Conservation (phyloP, 1,284 basidiomycete species). For the Pyrrhoderma noxium region DNA sequence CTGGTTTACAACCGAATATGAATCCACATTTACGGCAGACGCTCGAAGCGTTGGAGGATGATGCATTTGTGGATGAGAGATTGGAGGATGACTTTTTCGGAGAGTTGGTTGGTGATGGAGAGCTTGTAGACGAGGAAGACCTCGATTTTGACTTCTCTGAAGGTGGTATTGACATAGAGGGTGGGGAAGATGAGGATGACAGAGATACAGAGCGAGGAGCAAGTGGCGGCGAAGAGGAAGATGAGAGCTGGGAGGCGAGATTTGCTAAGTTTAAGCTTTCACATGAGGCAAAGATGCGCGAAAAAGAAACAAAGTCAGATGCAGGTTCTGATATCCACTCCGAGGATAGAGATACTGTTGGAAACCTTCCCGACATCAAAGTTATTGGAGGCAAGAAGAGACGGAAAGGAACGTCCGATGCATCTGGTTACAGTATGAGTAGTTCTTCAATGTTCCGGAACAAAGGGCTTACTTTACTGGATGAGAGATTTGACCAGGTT, state of each 20-base stretch:
- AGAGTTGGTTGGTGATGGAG: constrained; percentile 70
- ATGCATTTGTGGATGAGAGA: constrained; percentile 81
- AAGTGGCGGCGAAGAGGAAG: constrained; percentile 22
- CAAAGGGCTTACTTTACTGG: constrained; percentile 79
- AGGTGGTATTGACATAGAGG: constrained; percentile 34
- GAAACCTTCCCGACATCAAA: constrained; percentile 60
- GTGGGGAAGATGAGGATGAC: constrained; percentile 23
- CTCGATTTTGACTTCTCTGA: constrained; percentile 67
- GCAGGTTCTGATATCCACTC: constrained; percentile 46
- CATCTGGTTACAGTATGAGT: constrained; percentile 94
- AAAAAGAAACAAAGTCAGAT: constrained; percentile 32
- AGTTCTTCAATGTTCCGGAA: constrained; percentile 95
- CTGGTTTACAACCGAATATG: constrained; percentile 94
- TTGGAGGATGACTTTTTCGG: constrained; percentile 62
- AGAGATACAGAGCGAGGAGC: constrained; percentile 24
- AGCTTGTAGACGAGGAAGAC: constrained; percentile 45
- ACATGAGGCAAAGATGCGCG: constrained; percentile 33
- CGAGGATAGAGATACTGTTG: constrained; percentile 79
- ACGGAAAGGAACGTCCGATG: constrained; percentile 72
- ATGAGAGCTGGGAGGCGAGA: constrained; percentile 57
- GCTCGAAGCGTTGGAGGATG: constrained; percentile 93
- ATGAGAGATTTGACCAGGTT: constrained; percentile 92
- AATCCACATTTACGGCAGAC: constrained; percentile 92
- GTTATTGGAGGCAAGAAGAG: constrained; percentile 73
- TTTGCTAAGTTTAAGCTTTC: constrained; percentile 69